Base-by-base conservation (phyloP, 1,139 yeast genomes). In the Komagataea norvegica region DNA sequence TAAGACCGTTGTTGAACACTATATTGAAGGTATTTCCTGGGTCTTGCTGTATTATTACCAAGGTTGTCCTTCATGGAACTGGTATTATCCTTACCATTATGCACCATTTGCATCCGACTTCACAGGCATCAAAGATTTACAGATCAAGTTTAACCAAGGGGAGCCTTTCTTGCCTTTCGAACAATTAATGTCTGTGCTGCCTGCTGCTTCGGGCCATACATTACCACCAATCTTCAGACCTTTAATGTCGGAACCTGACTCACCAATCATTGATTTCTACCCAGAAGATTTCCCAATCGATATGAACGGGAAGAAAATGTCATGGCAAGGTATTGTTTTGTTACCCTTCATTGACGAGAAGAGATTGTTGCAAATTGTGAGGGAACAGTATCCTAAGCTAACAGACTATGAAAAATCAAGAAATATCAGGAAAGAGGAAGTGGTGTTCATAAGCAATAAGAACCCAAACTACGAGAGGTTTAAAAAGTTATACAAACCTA, bases 41-140 rank as follows among this genome's bases (percentile, higher is more conserved):
- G 96, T 83, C 1, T 67, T 91, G 45, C 63, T 85, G 40, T 93
- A 93, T 60, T 93, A 93, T 62, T 91, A 86, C 59, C 98, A 91
- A 63, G 97, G 96, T 4, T 91, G 97, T 63, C 95, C 96, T 0
- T 89, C 97, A 0, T 93, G 99, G 99, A 83, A 81, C 41, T 93
- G 98, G 98, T 93, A 77, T 60, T 93, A 82, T 54, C 98, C 97
- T 0, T 91, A 81, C 57, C 98, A 93, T 59, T 93, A 93, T 63
- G 97, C 98, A 0, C 99, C 99, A 15, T 88, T 91, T 68, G 97
- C 97, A 0, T 72, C 83, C 8, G 99, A 93, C 59, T 83, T 93
- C 54, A 66, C 62, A 4, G 74, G 78, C 35, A 62, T 88, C 31
- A 70, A 73, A 1, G 77, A 73, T 24, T 60, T 82, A 29, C 70